Conservation (phyloP, 2,329 filamentous ascomycete species). For the Zasmidium citrigriseum region DNA sequence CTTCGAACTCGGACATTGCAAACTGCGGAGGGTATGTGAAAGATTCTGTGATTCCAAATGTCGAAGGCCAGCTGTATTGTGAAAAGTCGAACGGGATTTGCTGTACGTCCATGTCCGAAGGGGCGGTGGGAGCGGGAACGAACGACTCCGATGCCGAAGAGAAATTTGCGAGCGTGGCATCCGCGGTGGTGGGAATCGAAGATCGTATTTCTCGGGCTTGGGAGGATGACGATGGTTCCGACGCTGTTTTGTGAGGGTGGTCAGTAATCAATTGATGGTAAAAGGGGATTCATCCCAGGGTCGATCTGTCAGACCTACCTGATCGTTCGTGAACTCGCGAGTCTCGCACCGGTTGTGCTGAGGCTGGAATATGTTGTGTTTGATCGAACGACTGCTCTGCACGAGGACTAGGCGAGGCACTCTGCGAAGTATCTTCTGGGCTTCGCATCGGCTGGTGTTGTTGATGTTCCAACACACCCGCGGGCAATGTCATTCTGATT, state of each 20-base stretch:
- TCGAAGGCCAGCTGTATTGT: not conserved
- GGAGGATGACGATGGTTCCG: not conserved
- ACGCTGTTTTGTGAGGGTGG: not conserved
- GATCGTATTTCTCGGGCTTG: too few species aligned
- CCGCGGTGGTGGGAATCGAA: too few species aligned
- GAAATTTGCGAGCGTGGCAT: not conserved
- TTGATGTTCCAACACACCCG: slow-evolving; percentile 1
- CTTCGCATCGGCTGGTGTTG: not conserved
- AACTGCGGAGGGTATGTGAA: not conserved
- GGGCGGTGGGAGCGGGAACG: not conserved
- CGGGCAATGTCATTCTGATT: slow-evolving; percentile 9
- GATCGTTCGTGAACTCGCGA: not conserved
- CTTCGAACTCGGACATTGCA: not conserved
- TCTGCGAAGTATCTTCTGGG: not conserved
- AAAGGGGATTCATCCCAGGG: too few species aligned
- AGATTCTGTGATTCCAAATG: not conserved
- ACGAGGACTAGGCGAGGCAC: not conserved
- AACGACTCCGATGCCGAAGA: not conserved
- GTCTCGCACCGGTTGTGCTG: not conserved
- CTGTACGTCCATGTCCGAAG: not conserved
- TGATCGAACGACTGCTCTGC: not conserved
- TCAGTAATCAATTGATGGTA: not conserved
- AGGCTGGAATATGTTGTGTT: not conserved
- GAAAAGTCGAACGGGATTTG: not conserved
- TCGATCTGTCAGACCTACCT: not conserved